A percentile compares a stretch with the other conserved stretches of the same genome.
These are phyloP conservation scores for Melanomma pulvis-pyrius DNA, from an alignment of 495 filamentous ascomycete species.

Conservation along the genomic window DNA sequence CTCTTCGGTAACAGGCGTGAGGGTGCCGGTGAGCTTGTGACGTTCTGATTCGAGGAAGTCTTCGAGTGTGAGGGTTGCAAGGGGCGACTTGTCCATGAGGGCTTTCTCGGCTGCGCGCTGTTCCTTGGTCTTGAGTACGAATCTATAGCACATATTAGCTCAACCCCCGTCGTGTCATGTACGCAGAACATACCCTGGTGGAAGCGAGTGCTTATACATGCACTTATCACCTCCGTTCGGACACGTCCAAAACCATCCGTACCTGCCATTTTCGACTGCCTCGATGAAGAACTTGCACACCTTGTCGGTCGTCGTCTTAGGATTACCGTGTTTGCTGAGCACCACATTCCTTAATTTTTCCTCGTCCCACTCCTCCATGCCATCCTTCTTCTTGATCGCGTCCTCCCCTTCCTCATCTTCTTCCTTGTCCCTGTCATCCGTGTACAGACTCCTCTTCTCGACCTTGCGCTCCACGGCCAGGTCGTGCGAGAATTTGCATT, in stretches of 20 bases:
- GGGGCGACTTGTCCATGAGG: slow-evolving; percentile 92
- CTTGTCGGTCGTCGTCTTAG: slow-evolving; percentile 93
- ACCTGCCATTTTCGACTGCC: slow-evolving; percentile 96
- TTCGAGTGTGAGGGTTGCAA: slow-evolving; percentile 92
- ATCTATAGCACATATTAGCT: slow-evolving; percentile 55
- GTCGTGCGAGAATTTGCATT: slow-evolving; percentile 98
- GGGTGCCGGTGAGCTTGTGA: slow-evolving; percentile 84
- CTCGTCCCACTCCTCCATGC: slow-evolving; percentile 95
- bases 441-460: slow-evolving; percentile 90
- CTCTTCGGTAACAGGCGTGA: slow-evolving; percentile 92
- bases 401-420: slow-evolving; percentile 65
- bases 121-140: slow-evolving; percentile 96
- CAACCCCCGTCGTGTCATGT: neutral
- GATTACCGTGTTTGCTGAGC: slow-evolving; percentile 94
- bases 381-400: slow-evolving; percentile 76
- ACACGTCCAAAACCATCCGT: slow-evolving; percentile 99
- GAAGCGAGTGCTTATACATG: slow-evolving; percentile 96
- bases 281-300: slow-evolving; percentile 99
- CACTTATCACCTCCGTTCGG: slow-evolving; percentile 96
- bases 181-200: slow-evolving; percentile 68
- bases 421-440: slow-evolving; percentile 72
- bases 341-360: slow-evolving; percentile 91
- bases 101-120: slow-evolving; percentile 96
- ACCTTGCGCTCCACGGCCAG: slow-evolving; percentile 83
- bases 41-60: slow-evolving; percentile 95